Base-by-base conservation (phyloP, 352 stramenopile genomes). In the Globisporangium acanthophoron region DNA sequence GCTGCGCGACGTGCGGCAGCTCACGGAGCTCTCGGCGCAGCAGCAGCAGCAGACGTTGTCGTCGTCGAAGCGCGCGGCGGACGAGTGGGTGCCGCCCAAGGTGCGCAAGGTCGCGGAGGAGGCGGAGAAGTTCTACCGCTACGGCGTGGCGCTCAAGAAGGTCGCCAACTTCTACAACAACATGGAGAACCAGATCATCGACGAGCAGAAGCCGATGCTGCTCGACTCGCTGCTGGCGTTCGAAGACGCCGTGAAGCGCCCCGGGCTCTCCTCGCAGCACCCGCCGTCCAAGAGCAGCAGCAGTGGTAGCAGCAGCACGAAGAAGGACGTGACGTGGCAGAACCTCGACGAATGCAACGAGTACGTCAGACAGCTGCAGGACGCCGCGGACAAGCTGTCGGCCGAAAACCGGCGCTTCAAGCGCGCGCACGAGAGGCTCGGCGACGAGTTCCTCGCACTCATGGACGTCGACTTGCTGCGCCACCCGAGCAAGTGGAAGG, bases 131-230 rank as follows among this genome's bases (percentile, higher is more conserved):
- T 97, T 95, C 78, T 97, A 97, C 65, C 88, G 91, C 18, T 97
- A 96, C 64, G 94, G 90, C 15, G 90, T 98, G 9, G 94, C 92
- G 53, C 73, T 98, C 20, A 97, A 98, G 62, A 98, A 98, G 66
- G 88, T 97, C 7, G 91, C 95, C 1, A 98, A 97, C 57, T 98
- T 98, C 64, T 98, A 98, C 84, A 98, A 98, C 77, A 96, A 86
- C 58, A 95, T 98, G 62, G 91, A 96, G 29, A 82, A 80, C 8
- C 81, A 97, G 56, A 98, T 98, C 65, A 97, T 98, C 29, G 78
- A 92, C 11, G 83, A 91, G 54, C 93, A 98, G 74, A 97, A 97
- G 58, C 85, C 91, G 3, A 97, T 98, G 88, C 76, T 98, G 18
- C 67, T 98, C 3, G 88, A 97, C 49, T 89, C 88, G 16, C 76